Evolutionary conservation across 2,329 filamentous ascomycete species (phyloP).

Genomic region (Epichloe uncinata): DNA sequence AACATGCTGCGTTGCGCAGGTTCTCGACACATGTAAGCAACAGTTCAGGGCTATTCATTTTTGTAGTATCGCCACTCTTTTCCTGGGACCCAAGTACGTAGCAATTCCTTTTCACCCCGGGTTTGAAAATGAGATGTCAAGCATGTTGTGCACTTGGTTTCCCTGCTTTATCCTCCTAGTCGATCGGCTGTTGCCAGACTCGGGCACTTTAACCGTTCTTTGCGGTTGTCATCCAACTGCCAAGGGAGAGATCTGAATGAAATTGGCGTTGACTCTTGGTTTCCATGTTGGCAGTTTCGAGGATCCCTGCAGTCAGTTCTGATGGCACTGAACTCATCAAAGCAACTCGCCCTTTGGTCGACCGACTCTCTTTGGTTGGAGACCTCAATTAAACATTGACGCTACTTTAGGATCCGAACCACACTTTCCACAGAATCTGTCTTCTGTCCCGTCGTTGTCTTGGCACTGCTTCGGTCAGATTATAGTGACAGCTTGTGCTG

Average conservation of each 20-base stretch:
- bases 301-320: not conserved
- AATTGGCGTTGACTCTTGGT: no score
- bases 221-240: not conserved
- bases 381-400: constrained; percentile 4
- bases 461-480: not conserved
- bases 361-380: not conserved
- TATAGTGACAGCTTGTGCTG: not conserved
- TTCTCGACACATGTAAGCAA: no score
- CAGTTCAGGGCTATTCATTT: no score
- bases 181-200: not conserved
- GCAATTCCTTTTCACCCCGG: no score
- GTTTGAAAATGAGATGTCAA: no score
- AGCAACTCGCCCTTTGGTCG: not conserved
- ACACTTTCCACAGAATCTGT: not conserved
- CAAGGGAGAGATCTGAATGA: not conserved
- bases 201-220: not conserved
- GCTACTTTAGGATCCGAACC: not conserved
- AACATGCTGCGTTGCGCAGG: no score
- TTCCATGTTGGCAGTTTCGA: not conserved
- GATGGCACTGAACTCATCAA: not conserved
- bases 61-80: no score
- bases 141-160: no score
- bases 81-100: no score
- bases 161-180: not conserved
- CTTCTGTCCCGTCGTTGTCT: not conserved